Evolutionary conservation across 805 yeast genomes (phyloP).

Genomic region (Diddensiella santjacobensis): DNA sequence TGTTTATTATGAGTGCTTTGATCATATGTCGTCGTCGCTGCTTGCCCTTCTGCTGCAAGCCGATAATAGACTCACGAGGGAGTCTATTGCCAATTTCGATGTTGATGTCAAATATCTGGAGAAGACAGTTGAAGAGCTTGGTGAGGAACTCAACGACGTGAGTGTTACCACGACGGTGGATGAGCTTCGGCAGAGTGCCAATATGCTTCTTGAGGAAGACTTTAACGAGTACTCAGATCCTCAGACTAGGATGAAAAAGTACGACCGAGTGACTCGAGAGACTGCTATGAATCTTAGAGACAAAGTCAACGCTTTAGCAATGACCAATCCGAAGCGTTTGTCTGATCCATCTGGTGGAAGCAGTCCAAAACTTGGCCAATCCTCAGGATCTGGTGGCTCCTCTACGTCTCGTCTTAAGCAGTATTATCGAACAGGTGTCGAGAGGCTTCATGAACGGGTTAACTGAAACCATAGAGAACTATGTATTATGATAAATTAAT

Average conservation of each 20-base stretch:
- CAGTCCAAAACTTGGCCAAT: not conserved
- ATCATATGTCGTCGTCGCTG: conserved; percentile 71
- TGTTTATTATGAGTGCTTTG: conserved; percentile 82
- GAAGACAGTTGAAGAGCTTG: conserved; percentile 35
- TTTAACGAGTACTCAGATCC: conserved; percentile 59
- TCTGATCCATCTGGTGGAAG: conserved; percentile 10
- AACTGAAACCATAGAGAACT: not conserved
- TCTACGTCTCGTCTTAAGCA: conserved; percentile 11
- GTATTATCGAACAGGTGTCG: conserved; percentile 19
- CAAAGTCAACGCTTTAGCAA: conserved; percentile 35
- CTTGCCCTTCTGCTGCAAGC: conserved; percentile 54
- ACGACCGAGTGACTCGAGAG: conserved; percentile 69
- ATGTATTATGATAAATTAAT: not conserved
- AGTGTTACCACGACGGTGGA: conserved; percentile 64
- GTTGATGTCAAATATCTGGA: conserved; percentile 78
- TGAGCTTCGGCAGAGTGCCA: conserved; percentile 76
- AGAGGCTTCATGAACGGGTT: conserved; percentile 18
- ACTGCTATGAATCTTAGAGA: conserved; percentile 59
- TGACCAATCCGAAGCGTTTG: conserved; percentile 7
- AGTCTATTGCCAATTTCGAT: conserved; percentile 69
- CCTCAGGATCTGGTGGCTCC: not conserved
- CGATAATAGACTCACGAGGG: conserved; percentile 50
- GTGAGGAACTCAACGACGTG: conserved; percentile 29
- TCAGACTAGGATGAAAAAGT: conserved; percentile 55
- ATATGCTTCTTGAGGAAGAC: conserved; percentile 57